Conservation (phyloP, 495 filamentous ascomycete genomes). For the Elaphomyces granulatus region DNA sequence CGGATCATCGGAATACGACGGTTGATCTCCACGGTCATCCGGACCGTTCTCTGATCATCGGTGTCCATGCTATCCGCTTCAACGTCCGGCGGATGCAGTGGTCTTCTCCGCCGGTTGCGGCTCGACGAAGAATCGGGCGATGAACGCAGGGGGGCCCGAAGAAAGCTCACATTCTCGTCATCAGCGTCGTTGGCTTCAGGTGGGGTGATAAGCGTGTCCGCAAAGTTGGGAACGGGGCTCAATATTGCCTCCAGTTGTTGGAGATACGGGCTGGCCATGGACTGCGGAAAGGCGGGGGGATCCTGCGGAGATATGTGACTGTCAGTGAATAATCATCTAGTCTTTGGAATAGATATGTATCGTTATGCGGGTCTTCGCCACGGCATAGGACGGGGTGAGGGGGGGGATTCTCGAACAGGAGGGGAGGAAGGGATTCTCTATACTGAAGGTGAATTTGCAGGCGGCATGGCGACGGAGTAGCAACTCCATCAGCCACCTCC, state of each 20-base stretch:
- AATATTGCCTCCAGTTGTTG: slow-evolving; percentile 23
- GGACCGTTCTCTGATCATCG: slow-evolving; percentile 23
- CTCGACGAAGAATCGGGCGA: slow-evolving; percentile 19
- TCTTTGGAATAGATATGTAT: no score
- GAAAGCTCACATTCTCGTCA: slow-evolving; percentile 45
- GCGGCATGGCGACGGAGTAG: slow-evolving; percentile 13
- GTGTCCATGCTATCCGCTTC: slow-evolving; percentile 30
- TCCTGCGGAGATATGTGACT: slow-evolving; percentile 14
- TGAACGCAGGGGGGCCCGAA: slow-evolving; percentile 32
- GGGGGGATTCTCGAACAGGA: no score
- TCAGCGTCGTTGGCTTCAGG: slow-evolving; percentile 39
- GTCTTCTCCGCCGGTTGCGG: slow-evolving; percentile 24
- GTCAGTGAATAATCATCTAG: no score
- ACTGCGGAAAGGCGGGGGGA: slow-evolving; percentile 18
- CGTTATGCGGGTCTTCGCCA: no score
- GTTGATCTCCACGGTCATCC: slow-evolving; percentile 25
- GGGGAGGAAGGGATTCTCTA: no score
- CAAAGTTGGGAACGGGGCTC: slow-evolving; percentile 33
- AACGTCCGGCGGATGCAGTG: slow-evolving; percentile 17
- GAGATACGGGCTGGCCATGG: slow-evolving; percentile 17
- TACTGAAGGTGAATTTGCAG: slow-evolving; percentile 18
- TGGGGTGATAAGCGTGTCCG: slow-evolving; percentile 28
- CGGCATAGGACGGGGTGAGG: no score
- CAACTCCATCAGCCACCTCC: background rate
- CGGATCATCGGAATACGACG: slow-evolving; percentile 30